A percentile compares a stretch with the other conserved stretches of the same genome.
phyloP scores from a whole-genome alignment of 306 rosid genomes.

The Quercus engelmannii region DNA sequence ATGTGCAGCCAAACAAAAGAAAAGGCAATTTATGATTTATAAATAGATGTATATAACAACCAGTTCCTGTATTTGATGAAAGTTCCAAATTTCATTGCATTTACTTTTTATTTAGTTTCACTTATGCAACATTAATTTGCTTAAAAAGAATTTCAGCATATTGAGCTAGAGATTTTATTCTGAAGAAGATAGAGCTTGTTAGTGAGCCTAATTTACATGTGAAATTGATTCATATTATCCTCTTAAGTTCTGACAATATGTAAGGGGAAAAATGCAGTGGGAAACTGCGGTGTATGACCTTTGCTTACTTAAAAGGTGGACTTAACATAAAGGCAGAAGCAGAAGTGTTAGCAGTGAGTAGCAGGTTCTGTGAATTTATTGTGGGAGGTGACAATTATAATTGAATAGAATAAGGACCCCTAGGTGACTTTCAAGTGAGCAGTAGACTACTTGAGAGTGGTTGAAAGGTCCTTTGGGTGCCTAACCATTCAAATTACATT shows the following conservation, averaged over 20 bases:
- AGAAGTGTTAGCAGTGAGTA: background rate
- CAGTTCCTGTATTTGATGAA: background rate
- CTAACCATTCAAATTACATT: background rate
- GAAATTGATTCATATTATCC: background rate
- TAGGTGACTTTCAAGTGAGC: background rate
- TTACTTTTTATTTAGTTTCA: background rate
- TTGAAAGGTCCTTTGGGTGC: background rate
- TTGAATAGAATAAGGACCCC: background rate
- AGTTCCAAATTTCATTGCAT: background rate
- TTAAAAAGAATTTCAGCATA: background rate
- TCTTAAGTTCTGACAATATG: background rate
- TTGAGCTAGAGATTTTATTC: background rate
- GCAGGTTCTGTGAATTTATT: background rate
- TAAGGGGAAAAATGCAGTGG: background rate
- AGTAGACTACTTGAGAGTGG: background rate
- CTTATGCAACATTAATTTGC: background rate
- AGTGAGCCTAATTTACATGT: background rate
- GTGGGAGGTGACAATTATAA: background rate
- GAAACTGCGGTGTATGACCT: no score
- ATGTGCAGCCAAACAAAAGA: background rate
- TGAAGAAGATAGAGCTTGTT: background rate
- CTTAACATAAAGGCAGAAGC: background rate
- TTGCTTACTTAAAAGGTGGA: background rate
- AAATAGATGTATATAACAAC: no score
- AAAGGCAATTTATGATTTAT: background rate